phyloP scores from a whole-genome alignment of 2,329 filamentous ascomycete species.

The Celoporthe dispersa region DNA sequence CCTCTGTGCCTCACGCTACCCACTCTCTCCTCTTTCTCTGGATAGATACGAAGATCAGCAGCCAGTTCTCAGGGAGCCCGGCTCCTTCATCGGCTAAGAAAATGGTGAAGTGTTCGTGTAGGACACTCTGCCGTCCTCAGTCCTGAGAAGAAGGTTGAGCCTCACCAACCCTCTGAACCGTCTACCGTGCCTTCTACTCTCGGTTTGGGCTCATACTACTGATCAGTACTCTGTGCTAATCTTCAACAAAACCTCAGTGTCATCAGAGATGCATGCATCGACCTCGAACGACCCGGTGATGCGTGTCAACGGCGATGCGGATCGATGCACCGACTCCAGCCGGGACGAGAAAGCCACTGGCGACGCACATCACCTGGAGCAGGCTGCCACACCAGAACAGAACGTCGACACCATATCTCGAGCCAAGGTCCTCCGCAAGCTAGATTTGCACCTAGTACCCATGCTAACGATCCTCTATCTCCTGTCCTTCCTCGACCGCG shows the following conservation, averaged over 20 bases:
- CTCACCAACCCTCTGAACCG: neutral
- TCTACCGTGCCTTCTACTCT: neutral
- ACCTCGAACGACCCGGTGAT: neutral
- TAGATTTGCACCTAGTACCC: constrained; percentile 57
- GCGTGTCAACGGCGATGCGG: neutral
- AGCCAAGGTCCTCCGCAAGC: constrained; percentile 48
- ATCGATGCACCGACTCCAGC: neutral
- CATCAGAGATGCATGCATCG: neutral
- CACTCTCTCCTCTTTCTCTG: neutral
- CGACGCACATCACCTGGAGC: neutral
- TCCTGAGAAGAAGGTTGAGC: neutral
- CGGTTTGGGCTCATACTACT: too few relatives aligned
- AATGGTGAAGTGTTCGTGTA: neutral
- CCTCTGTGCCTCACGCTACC: neutral
- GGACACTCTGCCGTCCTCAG: neutral
- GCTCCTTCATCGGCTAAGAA: neutral
- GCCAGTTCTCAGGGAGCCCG: neutral
- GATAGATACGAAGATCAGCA: neutral
- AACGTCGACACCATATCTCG: neutral
- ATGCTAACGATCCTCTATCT: constrained; percentile 48
- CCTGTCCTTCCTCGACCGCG: constrained; percentile 49
- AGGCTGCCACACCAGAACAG: neutral
- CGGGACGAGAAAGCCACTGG: neutral
- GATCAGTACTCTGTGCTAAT: neutral
- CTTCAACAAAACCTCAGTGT: neutral